Base-by-base conservation (phyloP, 352 stramenopile genomes). In the Globisporangium radiosum region DNA sequence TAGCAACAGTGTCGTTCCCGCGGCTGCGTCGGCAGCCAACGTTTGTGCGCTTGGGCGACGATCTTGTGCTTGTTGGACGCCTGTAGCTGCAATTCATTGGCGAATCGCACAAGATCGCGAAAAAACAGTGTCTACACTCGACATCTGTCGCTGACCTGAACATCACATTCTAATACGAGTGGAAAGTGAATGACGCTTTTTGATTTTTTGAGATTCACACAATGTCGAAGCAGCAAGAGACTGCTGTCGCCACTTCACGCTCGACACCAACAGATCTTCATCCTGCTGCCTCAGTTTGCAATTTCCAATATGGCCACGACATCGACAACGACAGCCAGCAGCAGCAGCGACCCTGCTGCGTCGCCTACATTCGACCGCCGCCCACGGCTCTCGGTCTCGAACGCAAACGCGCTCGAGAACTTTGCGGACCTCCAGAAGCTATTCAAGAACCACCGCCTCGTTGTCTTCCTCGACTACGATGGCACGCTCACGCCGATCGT, bases 401-500 rank as follows among this genome's bases (percentile, higher is more conserved):
- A 83, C 62, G 76, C 84, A 9, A 94, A 94, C 55, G 84, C 84
- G 52, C 66, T 94, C 51, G 61, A 68, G 45, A 88, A 94, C 64
- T 92, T 94, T 45, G 61, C 69, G 47, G 58, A 71, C 51, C 68
- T 94, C 52, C 67, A 81, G 40, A 39, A 59, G 17, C 76, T 70
- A 25, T 85, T 94, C 49, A 61, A 56, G 19, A 66, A 78, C 60
- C 76, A 75, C 36, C 78, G 79, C 37, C 68, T 96, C 19, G 87
- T 93, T 15, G 60, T 96, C 17, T 95, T 96, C 47, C 71, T 95
- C 47, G 87, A 96, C 72, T 96, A 96, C 39, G 88, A 97, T 39
- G 88, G 88, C 19, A 97, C 88, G 39, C 72, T 97, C 9, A 95
- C 86, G 14, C 88, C 88, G 5, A 97, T 97, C 47, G 88, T 97